Evolutionary conservation across 2,329 filamentous ascomycete species (phyloP).

Genomic region (Fusarium citri): DNA sequence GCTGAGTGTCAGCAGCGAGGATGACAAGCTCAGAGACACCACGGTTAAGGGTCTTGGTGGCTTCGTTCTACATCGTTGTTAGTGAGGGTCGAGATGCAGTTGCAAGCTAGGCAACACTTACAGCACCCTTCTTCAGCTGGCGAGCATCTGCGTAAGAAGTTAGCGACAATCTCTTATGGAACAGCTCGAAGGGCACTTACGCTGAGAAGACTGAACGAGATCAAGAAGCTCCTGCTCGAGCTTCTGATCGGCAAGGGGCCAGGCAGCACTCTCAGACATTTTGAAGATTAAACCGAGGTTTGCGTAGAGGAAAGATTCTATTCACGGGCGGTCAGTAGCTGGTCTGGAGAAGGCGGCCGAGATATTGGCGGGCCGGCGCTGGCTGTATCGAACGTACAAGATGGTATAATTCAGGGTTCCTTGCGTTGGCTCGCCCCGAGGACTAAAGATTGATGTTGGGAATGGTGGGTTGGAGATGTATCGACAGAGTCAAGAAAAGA

Average conservation of each 20-base stretch:
- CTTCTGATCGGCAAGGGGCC: slow-evolving; percentile 78
- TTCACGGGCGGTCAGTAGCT: slow-evolving; percentile 27
- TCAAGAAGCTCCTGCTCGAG: slow-evolving; percentile 87
- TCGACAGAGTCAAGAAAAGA: slow-evolving; percentile 29
- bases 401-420: slow-evolving; percentile 62
- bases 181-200: slow-evolving; percentile 44
- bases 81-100: not conserved
- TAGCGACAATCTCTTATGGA: not conserved
- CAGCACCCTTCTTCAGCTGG: slow-evolving; percentile 87
- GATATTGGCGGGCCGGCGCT: not conserved
- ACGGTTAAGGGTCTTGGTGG: slow-evolving; percentile 89
- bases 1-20: slow-evolving; percentile 87
- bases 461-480: slow-evolving; percentile 30
- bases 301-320: slow-evolving; percentile 26
- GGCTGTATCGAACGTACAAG: slow-evolving; percentile 15
- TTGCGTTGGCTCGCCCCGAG: slow-evolving; percentile 71
- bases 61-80: slow-evolving; percentile 38
- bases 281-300: slow-evolving; percentile 30
- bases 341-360: not conserved
- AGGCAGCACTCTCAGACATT: slow-evolving; percentile 59
- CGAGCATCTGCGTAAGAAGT: slow-evolving; percentile 61
- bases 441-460: slow-evolving; percentile 32
- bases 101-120: slow-evolving; percentile 50
- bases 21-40: slow-evolving; percentile 91
- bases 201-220: slow-evolving; percentile 77